Conservation (phyloP, 2,329 filamentous ascomycete species). For the Botrytis squamosa region DNA sequence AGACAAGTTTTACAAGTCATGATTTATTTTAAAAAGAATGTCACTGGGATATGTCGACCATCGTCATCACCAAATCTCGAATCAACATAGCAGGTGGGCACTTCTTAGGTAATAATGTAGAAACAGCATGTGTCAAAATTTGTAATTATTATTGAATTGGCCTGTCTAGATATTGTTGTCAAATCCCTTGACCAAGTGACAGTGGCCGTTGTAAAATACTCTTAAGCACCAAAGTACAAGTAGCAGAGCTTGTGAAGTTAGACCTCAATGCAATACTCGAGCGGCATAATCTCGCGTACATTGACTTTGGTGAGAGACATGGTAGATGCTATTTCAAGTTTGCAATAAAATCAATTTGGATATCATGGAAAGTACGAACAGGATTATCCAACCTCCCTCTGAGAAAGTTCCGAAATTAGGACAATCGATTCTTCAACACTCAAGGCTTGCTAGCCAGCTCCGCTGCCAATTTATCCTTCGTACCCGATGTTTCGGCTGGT, state of each 20-base stretch:
- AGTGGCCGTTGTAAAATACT: background rate
- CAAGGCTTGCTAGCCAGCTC: conserved; percentile 34
- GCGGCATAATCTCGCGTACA: too few species aligned
- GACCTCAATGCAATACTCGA: background rate
- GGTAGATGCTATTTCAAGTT: background rate
- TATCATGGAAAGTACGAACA: conserved; percentile 7
- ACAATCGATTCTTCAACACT: background rate
- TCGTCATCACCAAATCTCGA: background rate
- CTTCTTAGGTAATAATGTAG: background rate
- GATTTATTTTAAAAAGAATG: background rate
- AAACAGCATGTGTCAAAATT: background rate
- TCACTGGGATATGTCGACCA: background rate
- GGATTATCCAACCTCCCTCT: background rate
- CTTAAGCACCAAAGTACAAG: background rate
- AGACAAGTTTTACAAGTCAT: background rate
- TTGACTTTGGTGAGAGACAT: background rate
- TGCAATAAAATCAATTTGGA: background rate
- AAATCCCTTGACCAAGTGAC: background rate
- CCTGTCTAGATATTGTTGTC: background rate
- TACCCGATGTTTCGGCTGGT: conserved; percentile 35
- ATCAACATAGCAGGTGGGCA: background rate
- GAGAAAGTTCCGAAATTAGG: background rate
- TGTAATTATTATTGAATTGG: background rate
- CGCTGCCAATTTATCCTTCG: conserved; percentile 37
- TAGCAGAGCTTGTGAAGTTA: background rate